Evolutionary conservation across 257 asterid species (phyloP), one percentile per base, ranked within the genome.

Genomic region (Vinca minor): DNA sequence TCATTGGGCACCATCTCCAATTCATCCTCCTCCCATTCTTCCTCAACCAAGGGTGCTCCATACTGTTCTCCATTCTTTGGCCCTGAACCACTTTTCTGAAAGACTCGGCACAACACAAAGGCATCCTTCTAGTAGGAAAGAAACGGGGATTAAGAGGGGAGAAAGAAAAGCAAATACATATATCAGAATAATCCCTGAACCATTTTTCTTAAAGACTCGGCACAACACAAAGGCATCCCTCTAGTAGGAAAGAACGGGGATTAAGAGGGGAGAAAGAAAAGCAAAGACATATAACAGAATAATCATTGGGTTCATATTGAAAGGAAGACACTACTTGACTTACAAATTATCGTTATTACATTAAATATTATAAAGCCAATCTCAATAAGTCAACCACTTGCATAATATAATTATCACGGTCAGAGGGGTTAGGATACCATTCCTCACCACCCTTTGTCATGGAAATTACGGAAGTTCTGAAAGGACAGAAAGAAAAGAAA

Each of bases 51-150:
- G 17, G 98, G 98, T 54, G 98, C 98, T 38, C 98, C 98, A 68
- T 91, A 91, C 71, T 82, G 89, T 73, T 88, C 98, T 41, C 96
- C 98, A 70, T 91, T 91, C 84, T 86, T 91, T 32, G 98, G 95
- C 62, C 98, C 98, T 0, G 98, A 65, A 55, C 98, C 98, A 88
- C 98, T 91, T 79, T 91, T 91, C 79, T 91, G 98, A 74, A 88
- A 88, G 66, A 91, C 85, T 75, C 96, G 85, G 72, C 96, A 88
- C 49, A 91, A 73, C 70, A 91, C 98, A 68, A 71, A 84, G 15
- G 95, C 80, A 68, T 84, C 98, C 95, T 86, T 69, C 67, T 53
- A 68, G 31, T 81, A 73, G 73, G 31, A 63, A 77, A 65, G 66
- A 23, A 50, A 12, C 47, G 5, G 15, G 7, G 15, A 23, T 14